Conservation (phyloP, 768 basidiomycete genomes). For the Kwoniella bestiolae region DNA sequence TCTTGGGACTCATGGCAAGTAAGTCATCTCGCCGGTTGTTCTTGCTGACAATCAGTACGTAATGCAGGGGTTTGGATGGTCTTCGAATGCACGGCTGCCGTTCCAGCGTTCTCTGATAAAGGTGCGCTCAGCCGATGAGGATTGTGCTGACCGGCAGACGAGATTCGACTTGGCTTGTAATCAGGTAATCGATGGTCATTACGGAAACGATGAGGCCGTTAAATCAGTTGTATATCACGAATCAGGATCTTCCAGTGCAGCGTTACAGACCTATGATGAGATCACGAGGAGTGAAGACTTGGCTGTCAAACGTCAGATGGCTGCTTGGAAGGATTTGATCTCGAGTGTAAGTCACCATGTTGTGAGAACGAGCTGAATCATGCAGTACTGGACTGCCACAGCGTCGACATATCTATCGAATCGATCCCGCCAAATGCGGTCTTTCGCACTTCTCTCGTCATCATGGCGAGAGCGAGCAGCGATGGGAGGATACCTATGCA, state of each 20-base stretch:
- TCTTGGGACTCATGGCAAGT: slow-evolving; percentile 30
- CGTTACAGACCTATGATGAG: background rate
- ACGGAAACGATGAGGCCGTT: slow-evolving; percentile 3
- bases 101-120: slow-evolving; percentile 16
- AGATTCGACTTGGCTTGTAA: slow-evolving; percentile 2
- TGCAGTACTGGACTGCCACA: slow-evolving; percentile 13
- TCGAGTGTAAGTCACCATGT: background rate
- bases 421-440: slow-evolving; percentile 36
- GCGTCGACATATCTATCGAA: slow-evolving; percentile 25
- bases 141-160: slow-evolving; percentile 4
- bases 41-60: slow-evolving; percentile 2
- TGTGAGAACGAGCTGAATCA: background rate
- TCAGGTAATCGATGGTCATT: background rate
- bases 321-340: slow-evolving; percentile 30
- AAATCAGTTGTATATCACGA: background rate
- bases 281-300: background rate
- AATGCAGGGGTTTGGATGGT: slow-evolving; percentile 2
- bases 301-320: slow-evolving; percentile 6
- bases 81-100: background rate
- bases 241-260: background rate
- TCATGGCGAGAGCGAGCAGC: slow-evolving; percentile 38
- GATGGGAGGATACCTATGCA: slow-evolving; percentile 15
- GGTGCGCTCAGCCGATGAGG: slow-evolving; percentile 10
- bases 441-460: slow-evolving; percentile 23
- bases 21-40: background rate